Conservation (phyloP, 345 rosid genomes). For the Gossypium mustelinum region DNA sequence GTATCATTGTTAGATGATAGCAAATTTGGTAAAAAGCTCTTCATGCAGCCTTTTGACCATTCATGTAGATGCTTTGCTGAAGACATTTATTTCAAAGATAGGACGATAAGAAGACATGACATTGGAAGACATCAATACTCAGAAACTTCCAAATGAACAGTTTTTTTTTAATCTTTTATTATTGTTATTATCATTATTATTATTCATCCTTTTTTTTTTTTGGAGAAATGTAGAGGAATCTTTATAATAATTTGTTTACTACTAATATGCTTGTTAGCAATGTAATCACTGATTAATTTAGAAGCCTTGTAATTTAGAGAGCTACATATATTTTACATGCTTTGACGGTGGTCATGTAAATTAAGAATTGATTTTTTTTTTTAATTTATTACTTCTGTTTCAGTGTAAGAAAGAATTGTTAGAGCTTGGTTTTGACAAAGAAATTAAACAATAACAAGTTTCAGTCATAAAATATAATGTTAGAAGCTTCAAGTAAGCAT, state of each 20-base stretch:
- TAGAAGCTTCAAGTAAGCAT: no score
- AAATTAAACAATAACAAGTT: no score
- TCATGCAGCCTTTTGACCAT: slow-evolving; percentile 14
- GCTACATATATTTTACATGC: no score
- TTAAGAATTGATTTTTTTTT: no score
- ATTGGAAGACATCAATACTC: slow-evolving; percentile 1
- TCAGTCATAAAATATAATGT: no score
- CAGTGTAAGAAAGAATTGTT: no score
- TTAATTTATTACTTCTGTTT: no score
- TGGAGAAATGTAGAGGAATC: not conserved
- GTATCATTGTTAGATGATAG: not conserved
- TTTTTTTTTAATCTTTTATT: not conserved
- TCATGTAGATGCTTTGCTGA: slow-evolving; percentile 17
- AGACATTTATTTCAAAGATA: slow-evolving; percentile 1
- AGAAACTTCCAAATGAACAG: not conserved
- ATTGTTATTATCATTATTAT: not conserved
- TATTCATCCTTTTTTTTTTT: slow-evolving; percentile 6
- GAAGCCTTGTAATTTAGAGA: no score
- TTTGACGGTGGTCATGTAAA: no score
- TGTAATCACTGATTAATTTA: no score
- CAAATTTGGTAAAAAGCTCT: slow-evolving; percentile 21
- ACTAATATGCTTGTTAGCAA: not conserved
- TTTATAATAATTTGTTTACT: not conserved
- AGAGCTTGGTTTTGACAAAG: no score
- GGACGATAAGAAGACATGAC: slow-evolving; percentile 4